Base-by-base conservation (phyloP, 225 moss, liverwort and hornwort species). In the Pleurozium schreberi region DNA sequence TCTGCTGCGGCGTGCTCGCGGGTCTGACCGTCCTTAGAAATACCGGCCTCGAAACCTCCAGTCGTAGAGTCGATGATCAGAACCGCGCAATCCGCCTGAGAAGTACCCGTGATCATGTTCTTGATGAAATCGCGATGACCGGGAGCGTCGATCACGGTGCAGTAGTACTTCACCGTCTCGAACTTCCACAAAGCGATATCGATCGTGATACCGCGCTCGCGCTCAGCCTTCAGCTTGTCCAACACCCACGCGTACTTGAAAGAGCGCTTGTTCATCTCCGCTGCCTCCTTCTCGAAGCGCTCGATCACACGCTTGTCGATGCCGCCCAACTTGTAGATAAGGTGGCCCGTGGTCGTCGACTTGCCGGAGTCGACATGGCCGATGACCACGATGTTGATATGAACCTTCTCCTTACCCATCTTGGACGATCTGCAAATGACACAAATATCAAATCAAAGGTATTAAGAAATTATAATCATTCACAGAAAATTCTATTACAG, bases 301-400 rank as follows among this genome's bases (percentile, higher is more conserved):
- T 95, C 93, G 75, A 95, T 95, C 90, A 95, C 95, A 82, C 93
- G 93, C 93, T 93, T 95, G 92, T 95, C 95, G 63, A 95, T 95
- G 0, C 95, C 93, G 11, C 93, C 95, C 92, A 95, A 42, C 90
- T 95, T 95, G 88, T 95, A 95, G 87, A 95, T 95, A 4, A 95
- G 89, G 79, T 95, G 95, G 22, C 95, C 95, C 1, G 95, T 95
- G 20, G 95, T 95, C 49, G 94, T 95, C 86, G 93, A 95, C 92
- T 95, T 95, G 31, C 95, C 81, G 71, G 88, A 88, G 60, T 89
- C 84, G 77, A 89, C 89, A 89, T 89, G 89, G 85, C 89, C 89
- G 49, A 89, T 89, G 61, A 89, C 89, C 89, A 89, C 89, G 85
- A 89, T 88, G 43, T 84, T 88, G 76, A 88, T 88, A 28, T 88